A percentile compares a stretch with the other conserved stretches of the same genome.
Conservation (phyloP, 2,329 filamentous ascomycete genomes). For the Pestalotiopsis sp. region DNA sequence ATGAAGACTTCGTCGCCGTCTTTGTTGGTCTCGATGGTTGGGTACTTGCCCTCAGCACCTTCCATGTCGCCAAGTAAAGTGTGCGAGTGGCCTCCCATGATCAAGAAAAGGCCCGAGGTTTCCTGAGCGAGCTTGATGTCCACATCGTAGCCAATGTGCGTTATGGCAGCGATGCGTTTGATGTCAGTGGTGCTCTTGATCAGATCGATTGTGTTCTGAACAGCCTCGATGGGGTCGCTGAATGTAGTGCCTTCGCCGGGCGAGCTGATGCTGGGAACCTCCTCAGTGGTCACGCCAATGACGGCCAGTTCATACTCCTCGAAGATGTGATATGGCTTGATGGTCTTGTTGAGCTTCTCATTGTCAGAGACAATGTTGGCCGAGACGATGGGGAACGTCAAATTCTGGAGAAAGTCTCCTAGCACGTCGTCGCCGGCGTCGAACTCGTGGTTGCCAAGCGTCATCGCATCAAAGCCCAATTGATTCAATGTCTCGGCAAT, state of each 20-base stretch:
- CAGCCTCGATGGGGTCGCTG: constrained; percentile 57
- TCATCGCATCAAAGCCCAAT: constrained; percentile 70
- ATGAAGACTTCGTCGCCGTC: constrained; percentile 70
- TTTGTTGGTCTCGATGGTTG: constrained; percentile 63
- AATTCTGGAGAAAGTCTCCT: constrained; percentile 62
- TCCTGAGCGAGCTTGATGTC: constrained; percentile 63
- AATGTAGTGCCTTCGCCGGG: constrained; percentile 63
- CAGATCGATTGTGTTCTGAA: constrained; percentile 64
- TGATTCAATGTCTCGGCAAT: constrained; percentile 69
- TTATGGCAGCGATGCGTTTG: constrained; percentile 67
- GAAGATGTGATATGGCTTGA: constrained; percentile 69
- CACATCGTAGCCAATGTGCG: constrained; percentile 68
- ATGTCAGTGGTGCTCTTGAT: constrained; percentile 65
- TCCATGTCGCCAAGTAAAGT: constrained; percentile 62
- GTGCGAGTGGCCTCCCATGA: constrained; percentile 50
- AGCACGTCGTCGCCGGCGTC: constrained; percentile 66
- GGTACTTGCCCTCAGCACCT: constrained; percentile 63
- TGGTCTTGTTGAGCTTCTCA: constrained; percentile 60
- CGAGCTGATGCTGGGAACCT: constrained; percentile 60
- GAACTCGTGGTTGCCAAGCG: constrained; percentile 69
- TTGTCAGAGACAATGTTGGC: constrained; percentile 67
- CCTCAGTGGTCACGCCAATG: constrained; percentile 66
- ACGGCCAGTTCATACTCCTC: constrained; percentile 63
- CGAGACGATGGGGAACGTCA: constrained; percentile 67
- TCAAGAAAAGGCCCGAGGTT: constrained; percentile 67